Base-by-base conservation (phyloP, 2,329 filamentous ascomycete species). In the Fusarium dimerum region DNA sequence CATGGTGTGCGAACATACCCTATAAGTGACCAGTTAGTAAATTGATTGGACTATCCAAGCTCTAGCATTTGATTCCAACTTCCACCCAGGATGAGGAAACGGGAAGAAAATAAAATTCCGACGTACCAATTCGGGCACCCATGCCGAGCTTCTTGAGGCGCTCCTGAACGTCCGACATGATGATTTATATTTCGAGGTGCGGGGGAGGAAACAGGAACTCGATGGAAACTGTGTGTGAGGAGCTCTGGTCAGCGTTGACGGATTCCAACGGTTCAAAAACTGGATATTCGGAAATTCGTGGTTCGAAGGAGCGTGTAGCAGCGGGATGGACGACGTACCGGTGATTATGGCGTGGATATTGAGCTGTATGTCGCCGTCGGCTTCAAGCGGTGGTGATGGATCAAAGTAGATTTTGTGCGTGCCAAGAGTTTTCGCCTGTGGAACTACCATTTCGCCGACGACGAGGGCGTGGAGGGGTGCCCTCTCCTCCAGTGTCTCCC, bases 81-180 rank as follows among this genome's bases (percentile, higher is more conserved):
- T 53, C 39, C 26, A 46, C 45, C 45, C 20, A 26, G 7, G 20
- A 26, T 26, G 20, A 7, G 20, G 20, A 26, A 26, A 26, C n/a
- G n/a, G n/a, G 20, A 26, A 7, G 20, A 26, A 26, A 26, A 26
- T 4, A 50, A 52, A 53, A 52, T 54, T 44, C 47, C 49, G 12
- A 84, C 87, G 68, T 84, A 90, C 88, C 88, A 77, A 87, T 90
- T 73, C 79, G 78, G 68, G 78, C 78, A 55, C 66, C 65, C 65
- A 66, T 63, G 71, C 78, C 78, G 60, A 82, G 78, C 79, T 82
- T 82, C 79, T 81, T 82, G 67, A 82, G 76, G 66, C 79, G 77
- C 74, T 82, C 79, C 74, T 82, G 79, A 64, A 82, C 68, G 68
- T 82, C 79, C 68, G 76, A 74, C 79, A 82, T 82, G 68, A 60